Evolutionary conservation across 768 basidiomycete genomes (phyloP).

Genomic region (Kwoniella europaea): DNA sequence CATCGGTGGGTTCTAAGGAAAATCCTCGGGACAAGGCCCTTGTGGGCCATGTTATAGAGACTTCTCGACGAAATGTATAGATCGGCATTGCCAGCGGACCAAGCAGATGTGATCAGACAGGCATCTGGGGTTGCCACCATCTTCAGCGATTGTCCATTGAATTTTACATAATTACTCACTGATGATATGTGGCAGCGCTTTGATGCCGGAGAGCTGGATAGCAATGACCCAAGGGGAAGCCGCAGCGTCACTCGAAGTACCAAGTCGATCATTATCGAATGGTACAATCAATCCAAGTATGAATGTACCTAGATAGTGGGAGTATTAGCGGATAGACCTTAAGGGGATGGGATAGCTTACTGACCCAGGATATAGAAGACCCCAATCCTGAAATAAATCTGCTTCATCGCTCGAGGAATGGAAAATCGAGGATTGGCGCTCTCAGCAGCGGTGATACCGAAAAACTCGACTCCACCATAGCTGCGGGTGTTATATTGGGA

Average conservation of each 20-base stretch:
- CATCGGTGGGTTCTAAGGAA: slow-evolving; percentile 50
- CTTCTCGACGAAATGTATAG: slow-evolving; percentile 20
- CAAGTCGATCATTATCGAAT: slow-evolving; percentile 61
- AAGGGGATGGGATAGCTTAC: not conserved
- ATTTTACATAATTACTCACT: slow-evolving; percentile 26
- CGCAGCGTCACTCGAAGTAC: slow-evolving; percentile 62
- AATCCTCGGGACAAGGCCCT: slow-evolving; percentile 22
- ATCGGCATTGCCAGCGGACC: slow-evolving; percentile 27
- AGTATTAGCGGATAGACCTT: not conserved
- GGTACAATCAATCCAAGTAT: slow-evolving; percentile 74
- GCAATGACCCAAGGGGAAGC: slow-evolving; percentile 86
- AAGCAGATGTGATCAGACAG: slow-evolving; percentile 22
- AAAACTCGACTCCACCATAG: slow-evolving; percentile 86
- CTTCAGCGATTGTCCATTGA: not conserved
- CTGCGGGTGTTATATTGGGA: not conserved
- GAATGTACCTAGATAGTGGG: slow-evolving; percentile 62
- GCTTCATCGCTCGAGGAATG: slow-evolving; percentile 70
- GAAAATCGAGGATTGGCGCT: slow-evolving; percentile 78
- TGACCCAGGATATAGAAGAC: slow-evolving; percentile 63
- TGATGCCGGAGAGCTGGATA: slow-evolving; percentile 71
- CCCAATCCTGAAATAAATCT: slow-evolving; percentile 76
- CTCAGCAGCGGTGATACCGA: slow-evolving; percentile 63
- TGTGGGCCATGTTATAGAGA: slow-evolving; percentile 21
- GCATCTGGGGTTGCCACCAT: slow-evolving; percentile 12
- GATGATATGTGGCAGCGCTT: slow-evolving; percentile 59